These are phyloP conservation scores for Chrysanthemum seticuspe DNA, from an alignment of 129 eudicot species.

Conservation along the genomic window DNA sequence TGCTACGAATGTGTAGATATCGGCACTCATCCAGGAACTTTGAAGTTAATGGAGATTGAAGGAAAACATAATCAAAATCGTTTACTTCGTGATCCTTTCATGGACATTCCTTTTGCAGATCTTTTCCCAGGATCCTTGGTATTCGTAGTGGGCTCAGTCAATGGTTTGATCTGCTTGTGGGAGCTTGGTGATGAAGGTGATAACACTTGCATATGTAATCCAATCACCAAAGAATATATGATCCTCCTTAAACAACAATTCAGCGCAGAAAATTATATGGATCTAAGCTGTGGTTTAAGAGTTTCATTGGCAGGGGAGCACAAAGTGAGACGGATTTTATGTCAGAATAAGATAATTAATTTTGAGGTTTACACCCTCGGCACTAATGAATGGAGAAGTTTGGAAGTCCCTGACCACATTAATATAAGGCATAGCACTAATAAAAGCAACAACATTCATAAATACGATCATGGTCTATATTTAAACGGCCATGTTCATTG, in stretches of 20 bases:
- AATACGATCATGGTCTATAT: not conserved
- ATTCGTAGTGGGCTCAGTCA: slow-evolving; percentile 29
- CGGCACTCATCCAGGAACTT: not conserved
- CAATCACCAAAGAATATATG: slow-evolving; percentile 36
- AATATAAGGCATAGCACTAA: not conserved
- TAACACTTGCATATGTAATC: slow-evolving; percentile 36
- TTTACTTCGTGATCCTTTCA: not conserved
- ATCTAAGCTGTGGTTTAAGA: not conserved
- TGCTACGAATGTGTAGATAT: not conserved
- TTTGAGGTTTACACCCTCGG: slow-evolving; percentile 5
- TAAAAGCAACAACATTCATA: too few relatives aligned
- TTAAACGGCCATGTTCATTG: not conserved
- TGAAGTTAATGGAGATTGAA: slow-evolving; percentile 1
- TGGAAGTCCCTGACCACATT: not conserved
- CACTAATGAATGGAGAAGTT: not conserved
- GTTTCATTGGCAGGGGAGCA: slow-evolving; percentile 1
- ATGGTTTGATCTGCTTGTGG: slow-evolving; percentile 42
- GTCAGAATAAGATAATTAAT: not conserved
- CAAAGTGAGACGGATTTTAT: not conserved
- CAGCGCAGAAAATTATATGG: not conserved
- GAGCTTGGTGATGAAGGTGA: not conserved
- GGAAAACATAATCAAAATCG: not conserved
- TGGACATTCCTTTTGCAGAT: slow-evolving; percentile 4
- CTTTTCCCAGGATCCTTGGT: not conserved
- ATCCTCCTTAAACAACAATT: slow-evolving; percentile 18